These are phyloP conservation scores for Oryza longistaminata DNA, from an alignment of 176 grass and related monocot genomes.

Conservation along the genomic window DNA sequence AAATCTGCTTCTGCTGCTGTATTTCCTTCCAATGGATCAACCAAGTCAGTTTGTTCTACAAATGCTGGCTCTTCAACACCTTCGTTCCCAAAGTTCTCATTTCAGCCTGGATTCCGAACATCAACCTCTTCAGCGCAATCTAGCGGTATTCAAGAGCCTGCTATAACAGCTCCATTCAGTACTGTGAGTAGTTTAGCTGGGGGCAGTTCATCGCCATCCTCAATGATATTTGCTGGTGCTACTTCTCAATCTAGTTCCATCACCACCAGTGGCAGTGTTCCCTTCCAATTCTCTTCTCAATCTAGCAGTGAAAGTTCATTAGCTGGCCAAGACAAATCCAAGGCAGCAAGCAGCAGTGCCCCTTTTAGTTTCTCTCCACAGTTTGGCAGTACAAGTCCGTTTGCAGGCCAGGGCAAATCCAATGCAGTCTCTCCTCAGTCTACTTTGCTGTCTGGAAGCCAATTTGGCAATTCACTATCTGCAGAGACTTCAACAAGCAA, in stretches of 20 bases:
- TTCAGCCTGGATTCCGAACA: constrained; percentile 14
- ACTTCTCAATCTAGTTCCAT: constrained; percentile 19
- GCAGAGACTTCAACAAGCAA: constrained; percentile 24
- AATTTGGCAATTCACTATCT: background rate
- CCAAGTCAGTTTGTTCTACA: background rate
- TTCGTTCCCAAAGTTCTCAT: constrained; percentile 5
- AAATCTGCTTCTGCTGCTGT: constrained; percentile 15
- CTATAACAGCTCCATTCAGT: background rate
- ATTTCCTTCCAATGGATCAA: constrained; percentile 7
- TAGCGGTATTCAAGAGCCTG: background rate
- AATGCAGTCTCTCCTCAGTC: constrained; percentile 16
- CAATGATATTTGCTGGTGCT: constrained; percentile 10
- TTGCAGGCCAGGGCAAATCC: background rate
- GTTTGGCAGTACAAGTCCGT: background rate
- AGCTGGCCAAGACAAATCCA: constrained; percentile 32
- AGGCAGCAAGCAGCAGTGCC: constrained; percentile 1
- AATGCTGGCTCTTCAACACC: constrained; percentile 11
- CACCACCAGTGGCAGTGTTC: background rate
- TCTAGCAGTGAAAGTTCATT: constrained; percentile 30
- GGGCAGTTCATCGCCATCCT: background rate
- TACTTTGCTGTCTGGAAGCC: constrained; percentile 15
- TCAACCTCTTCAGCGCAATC: background rate
- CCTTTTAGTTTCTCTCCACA: constrained; percentile 29
- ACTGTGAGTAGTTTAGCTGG: constrained; percentile 24
- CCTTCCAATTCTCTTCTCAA: constrained; percentile 12